Evolutionary conservation across 441 rosid species (phyloP).

Genomic region (Pelargonium fulgidum): DNA sequence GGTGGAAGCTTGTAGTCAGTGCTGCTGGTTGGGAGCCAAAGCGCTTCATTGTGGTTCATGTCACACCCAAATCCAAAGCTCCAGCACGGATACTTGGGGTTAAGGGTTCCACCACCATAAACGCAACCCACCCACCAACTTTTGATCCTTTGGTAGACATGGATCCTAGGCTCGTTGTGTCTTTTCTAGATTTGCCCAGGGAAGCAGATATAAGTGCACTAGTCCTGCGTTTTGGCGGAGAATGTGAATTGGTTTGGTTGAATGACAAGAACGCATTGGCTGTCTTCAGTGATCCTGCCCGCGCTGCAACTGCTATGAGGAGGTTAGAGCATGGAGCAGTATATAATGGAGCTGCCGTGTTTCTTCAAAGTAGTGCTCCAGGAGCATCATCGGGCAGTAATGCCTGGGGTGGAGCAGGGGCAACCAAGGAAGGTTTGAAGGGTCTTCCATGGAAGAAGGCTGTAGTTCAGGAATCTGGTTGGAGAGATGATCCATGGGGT

Average conservation of each 20-base stretch:
- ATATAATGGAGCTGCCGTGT: constrained; percentile 62
- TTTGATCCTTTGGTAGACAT: constrained; percentile 83
- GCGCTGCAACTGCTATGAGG: constrained; percentile 97
- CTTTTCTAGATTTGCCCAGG: constrained; percentile 85
- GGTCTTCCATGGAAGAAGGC: constrained; percentile 86
- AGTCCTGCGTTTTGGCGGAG: constrained; percentile 91
- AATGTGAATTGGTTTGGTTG: constrained; percentile 92
- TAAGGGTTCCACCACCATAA: constrained; percentile 46
- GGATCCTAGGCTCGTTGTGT: constrained; percentile 95
- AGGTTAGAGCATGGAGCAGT: constrained; percentile 90
- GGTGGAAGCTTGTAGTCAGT: constrained; percentile 81
- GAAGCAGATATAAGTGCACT: constrained; percentile 83
- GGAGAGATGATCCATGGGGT: constrained; percentile 72
- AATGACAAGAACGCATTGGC: constrained; percentile 97
- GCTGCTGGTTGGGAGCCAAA: constrained; percentile 97
- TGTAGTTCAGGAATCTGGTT: constrained; percentile 50
- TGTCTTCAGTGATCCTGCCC: constrained; percentile 81
- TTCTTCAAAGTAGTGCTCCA: constrained; percentile 40
- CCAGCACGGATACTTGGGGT: constrained; percentile 74
- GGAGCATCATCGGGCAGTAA: constrained; percentile 38
- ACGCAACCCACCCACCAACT: constrained; percentile 43
- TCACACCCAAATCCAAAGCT: constrained; percentile 65
- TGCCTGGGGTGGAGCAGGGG: constrained; percentile 56
- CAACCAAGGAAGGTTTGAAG: constrained; percentile 38
- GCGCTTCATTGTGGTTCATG: constrained; percentile 75